phyloP scores from a whole-genome alignment of 106 monocot genomes.

The Platanthera zijinensis region DNA sequence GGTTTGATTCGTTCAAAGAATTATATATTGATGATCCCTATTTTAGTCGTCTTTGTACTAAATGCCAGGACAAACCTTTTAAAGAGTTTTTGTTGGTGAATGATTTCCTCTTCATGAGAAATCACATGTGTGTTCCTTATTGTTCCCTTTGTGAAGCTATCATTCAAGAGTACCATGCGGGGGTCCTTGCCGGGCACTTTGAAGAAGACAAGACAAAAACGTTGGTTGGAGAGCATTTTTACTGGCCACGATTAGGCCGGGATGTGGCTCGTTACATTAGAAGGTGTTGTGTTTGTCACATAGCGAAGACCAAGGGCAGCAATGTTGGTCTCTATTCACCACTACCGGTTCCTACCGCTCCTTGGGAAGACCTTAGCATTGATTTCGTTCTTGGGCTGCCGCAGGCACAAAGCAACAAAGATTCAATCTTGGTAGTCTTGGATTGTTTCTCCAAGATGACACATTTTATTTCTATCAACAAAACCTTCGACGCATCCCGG shows the following conservation, averaged over 20 bases:
- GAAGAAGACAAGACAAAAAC: neutral
- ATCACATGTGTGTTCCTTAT: too few relatives aligned
- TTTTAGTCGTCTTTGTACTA: too few relatives aligned
- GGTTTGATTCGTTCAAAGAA: neutral
- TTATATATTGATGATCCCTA: neutral
- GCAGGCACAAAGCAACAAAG: neutral
- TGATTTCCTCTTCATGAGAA: neutral
- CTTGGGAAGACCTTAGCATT: constrained; percentile 5
- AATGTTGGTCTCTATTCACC: constrained; percentile 1
- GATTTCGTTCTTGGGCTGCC: neutral
- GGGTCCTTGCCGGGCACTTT: neutral
- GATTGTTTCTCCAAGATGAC: constrained; percentile 18
- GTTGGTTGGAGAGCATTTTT: neutral
- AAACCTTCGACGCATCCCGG: neutral
- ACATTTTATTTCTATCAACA: constrained; percentile 4
- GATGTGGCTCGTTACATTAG: neutral
- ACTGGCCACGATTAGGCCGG: neutral
- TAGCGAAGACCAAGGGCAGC: neutral
- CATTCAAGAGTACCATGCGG: too few relatives aligned
- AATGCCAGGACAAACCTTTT: too few relatives aligned
- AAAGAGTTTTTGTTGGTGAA: neutral
- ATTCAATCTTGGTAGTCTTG: constrained; percentile 4
- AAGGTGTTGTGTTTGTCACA: neutral
- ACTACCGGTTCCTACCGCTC: neutral
- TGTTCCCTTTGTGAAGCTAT: too few relatives aligned